phyloP scores from a whole-genome alignment of 176 grass and related monocot species.

The Zoysia pacifica region DNA sequence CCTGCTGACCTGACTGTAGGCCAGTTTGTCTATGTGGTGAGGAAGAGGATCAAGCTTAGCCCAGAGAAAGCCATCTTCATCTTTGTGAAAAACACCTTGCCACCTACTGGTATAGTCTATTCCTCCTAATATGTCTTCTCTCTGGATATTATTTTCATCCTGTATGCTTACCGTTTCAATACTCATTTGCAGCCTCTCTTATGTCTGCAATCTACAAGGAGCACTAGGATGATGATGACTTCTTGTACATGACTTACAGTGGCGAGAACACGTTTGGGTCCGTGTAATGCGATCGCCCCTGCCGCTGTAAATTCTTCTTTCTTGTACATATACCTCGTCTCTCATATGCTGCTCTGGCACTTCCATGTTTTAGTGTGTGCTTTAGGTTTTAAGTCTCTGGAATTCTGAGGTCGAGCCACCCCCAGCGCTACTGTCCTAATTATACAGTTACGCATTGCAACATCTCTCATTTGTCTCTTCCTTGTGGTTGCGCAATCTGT shows the following conservation, averaged over 20 bases:
- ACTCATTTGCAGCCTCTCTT: constrained; percentile 57
- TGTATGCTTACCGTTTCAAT: not conserved
- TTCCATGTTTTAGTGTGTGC: too few relatives aligned
- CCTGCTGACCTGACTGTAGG: constrained; percentile 83
- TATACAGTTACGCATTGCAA: too few relatives aligned
- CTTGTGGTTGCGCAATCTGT: too few relatives aligned
- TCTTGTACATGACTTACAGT: constrained; percentile 97
- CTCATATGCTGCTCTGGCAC: too few relatives aligned
- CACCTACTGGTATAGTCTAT: constrained; percentile 63
- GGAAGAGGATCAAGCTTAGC: constrained; percentile 90
- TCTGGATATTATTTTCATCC: not conserved
- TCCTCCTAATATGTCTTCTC: not conserved
- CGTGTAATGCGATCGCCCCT: constrained; percentile 16
- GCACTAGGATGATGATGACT: constrained; percentile 88
- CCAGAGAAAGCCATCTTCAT: constrained; percentile 92
- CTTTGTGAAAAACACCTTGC: constrained; percentile 82
- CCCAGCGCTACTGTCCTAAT: too few relatives aligned
- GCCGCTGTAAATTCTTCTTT: constrained; percentile 54
- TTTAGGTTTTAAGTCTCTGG: too few relatives aligned
- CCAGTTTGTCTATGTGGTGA: constrained; percentile 86
- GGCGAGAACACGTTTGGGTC: constrained; percentile 88
- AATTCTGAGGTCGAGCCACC: too few relatives aligned
- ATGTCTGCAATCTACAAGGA: constrained; percentile 93
- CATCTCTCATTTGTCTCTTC: too few relatives aligned
- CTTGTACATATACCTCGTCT: too few relatives aligned